These are phyloP conservation scores for Naganishia vishniacii DNA, from an alignment of 768 basidiomycete genomes.

Conservation along the genomic window DNA sequence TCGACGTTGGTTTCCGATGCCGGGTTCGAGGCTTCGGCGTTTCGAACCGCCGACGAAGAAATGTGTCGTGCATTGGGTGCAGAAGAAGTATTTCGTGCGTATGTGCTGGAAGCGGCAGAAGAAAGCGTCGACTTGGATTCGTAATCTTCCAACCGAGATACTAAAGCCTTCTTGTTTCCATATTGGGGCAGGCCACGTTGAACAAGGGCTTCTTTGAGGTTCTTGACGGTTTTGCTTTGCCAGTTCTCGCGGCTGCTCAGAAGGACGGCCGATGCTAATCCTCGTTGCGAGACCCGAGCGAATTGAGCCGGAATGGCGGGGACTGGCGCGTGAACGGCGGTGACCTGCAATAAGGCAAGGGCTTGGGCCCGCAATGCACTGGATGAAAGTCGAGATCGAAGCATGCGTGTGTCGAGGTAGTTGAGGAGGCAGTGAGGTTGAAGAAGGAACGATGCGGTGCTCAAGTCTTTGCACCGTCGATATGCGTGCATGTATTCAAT, in stretches of 20 bases:
- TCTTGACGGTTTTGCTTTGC: conserved; percentile 41
- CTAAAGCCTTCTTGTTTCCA: conserved; percentile 59
- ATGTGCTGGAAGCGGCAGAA: not conserved
- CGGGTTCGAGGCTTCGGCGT: conserved; percentile 5
- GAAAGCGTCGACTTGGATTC: conserved; percentile 18
- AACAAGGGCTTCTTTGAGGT: conserved; percentile 41
- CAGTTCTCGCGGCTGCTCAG: conserved; percentile 42
- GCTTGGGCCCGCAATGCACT: conserved; percentile 36
- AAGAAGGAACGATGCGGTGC: no score
- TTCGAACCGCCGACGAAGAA: conserved; percentile 16
- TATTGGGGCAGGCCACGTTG: conserved; percentile 39
- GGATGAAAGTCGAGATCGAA: conserved; percentile 41
- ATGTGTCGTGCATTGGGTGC: conserved; percentile 35
- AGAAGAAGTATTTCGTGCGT: conserved; percentile 28
- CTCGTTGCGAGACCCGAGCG: conserved; percentile 28
- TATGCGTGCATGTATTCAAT: no score
- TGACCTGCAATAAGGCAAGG: conserved; percentile 18
- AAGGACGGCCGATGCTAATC: conserved; percentile 42
- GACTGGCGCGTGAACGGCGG: conserved; percentile 19
- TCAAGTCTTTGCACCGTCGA: no score
- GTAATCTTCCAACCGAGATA: conserved; percentile 57
- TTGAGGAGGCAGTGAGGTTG: no score
- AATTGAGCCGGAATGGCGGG: conserved; percentile 24
- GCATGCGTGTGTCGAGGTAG: conserved; percentile 29
- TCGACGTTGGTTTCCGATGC: not conserved